These are phyloP conservation scores for Fusarium drepaniforme DNA, from an alignment of 2,329 filamentous ascomycete genomes.

Conservation along the genomic window DNA sequence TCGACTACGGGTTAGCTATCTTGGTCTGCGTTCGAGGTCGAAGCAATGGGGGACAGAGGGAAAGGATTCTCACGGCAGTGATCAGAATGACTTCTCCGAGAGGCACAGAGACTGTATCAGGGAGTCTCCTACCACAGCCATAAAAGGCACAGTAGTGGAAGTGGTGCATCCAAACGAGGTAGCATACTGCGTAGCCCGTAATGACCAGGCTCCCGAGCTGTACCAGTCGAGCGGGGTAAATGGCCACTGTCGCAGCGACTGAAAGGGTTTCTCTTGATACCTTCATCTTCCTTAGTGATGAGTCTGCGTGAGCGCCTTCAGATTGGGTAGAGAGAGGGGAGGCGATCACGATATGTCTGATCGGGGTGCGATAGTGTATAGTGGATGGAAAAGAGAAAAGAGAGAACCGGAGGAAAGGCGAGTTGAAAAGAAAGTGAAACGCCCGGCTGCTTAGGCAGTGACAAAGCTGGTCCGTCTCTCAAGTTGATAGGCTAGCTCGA, in stretches of 20 bases:
- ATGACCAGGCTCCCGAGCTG: neutral
- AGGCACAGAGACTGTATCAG: neutral
- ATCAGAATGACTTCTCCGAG: neutral
- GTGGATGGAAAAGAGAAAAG: neutral
- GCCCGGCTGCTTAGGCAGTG: neutral
- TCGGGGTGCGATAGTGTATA: neutral
- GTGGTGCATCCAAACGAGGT: neutral
- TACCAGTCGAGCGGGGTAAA: neutral
- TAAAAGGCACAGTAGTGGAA: neutral
- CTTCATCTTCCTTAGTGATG: neutral
- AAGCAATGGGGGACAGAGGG: too few relatives aligned
- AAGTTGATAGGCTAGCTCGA: neutral
- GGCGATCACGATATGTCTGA: neutral
- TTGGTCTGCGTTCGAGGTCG: too few relatives aligned
- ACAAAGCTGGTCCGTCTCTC: neutral
- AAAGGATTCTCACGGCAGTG: neutral
- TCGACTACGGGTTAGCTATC: too few relatives aligned
- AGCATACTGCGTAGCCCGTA: neutral
- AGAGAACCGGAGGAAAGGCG: neutral
- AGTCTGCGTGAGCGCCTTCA: neutral
- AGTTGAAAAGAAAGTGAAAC: neutral
- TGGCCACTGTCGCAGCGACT: neutral
- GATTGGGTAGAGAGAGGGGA: neutral
- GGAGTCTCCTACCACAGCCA: neutral
- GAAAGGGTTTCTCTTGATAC: neutral